phyloP scores from a whole-genome alignment of 345 rosid species.

The Populus pruinosa region DNA sequence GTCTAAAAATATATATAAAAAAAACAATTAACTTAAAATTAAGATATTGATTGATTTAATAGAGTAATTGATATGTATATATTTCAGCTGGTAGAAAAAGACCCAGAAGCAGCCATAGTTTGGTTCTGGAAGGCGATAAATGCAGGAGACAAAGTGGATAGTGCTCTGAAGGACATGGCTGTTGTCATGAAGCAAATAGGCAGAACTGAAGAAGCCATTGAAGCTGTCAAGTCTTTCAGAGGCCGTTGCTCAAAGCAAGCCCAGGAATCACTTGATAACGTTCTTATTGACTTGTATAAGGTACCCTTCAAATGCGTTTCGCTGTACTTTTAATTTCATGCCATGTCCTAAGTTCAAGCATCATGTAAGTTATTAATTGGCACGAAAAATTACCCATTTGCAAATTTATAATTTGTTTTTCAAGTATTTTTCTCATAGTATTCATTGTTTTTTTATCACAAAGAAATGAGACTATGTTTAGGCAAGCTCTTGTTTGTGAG shows the following conservation, averaged over 20 bases:
- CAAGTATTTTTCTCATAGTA: too few relatives aligned
- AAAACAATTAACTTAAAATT: too few relatives aligned
- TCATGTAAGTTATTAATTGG: too few relatives aligned
- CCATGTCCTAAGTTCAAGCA: too few relatives aligned
- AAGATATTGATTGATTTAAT: too few relatives aligned
- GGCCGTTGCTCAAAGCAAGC: slow-evolving; percentile 72
- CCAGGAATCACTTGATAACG: slow-evolving; percentile 87
- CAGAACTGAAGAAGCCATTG: slow-evolving; percentile 82
- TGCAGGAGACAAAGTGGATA: slow-evolving; percentile 79
- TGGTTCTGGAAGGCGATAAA: slow-evolving; percentile 93
- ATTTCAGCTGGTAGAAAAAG: slow-evolving; percentile 66
- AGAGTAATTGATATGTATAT: not conserved
- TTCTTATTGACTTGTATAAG: slow-evolving; percentile 93
- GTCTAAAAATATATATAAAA: too few relatives aligned
- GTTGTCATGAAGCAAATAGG: slow-evolving; percentile 84
- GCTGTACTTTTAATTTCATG: too few relatives aligned
- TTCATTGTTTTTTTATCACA: too few relatives aligned
- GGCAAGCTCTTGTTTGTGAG: rapidly evolving
- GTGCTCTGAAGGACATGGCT: slow-evolving; percentile 96
- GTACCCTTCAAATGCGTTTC: slow-evolving; percentile 21
- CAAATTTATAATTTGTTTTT: too few relatives aligned
- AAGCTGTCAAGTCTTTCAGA: slow-evolving; percentile 84
- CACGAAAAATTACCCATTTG: too few relatives aligned
- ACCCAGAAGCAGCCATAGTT: slow-evolving; percentile 74
- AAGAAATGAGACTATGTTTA: too few relatives aligned